Evolutionary conservation across 176 grass and related monocot genomes (phyloP).

Genomic region (Cenchrus purpureus): DNA sequence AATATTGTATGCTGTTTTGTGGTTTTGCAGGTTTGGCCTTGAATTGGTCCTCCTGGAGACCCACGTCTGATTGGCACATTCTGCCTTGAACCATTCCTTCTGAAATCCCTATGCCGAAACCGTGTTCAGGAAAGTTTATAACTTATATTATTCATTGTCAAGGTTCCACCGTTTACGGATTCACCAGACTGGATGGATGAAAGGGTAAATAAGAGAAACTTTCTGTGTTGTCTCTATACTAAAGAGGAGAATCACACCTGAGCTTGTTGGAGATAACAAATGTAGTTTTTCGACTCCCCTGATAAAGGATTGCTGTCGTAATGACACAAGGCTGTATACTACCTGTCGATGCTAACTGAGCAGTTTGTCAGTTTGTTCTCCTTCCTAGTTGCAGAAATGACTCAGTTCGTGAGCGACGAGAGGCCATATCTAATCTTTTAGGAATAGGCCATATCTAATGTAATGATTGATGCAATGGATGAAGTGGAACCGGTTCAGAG

Average conservation of each 20-base stretch:
- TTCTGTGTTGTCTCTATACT: background rate
- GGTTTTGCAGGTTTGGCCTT: conserved; percentile 17
- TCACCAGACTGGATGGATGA: background rate
- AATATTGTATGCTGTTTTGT: background rate
- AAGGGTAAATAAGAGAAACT: background rate
- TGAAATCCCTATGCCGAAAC: background rate
- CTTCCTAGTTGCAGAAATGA: background rate
- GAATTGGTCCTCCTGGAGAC: conserved; percentile 13
- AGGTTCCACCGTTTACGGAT: background rate
- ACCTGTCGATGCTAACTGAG: background rate
- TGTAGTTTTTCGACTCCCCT: background rate
- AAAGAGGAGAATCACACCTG: background rate
- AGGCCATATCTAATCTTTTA: background rate
- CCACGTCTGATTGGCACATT: background rate
- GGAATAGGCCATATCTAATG: background rate
- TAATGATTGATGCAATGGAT: too few species aligned
- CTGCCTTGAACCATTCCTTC: conserved; percentile 22
- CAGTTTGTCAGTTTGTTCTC: background rate
- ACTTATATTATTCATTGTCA: background rate
- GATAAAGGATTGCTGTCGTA: background rate
- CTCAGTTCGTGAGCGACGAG: background rate
- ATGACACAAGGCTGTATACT: background rate
- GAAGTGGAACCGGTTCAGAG: background rate
- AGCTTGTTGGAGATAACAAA: background rate
- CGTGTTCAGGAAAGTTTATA: background rate